phyloP scores from a whole-genome alignment of 305 asterid species.

The Stenogyne calaminthoides region DNA sequence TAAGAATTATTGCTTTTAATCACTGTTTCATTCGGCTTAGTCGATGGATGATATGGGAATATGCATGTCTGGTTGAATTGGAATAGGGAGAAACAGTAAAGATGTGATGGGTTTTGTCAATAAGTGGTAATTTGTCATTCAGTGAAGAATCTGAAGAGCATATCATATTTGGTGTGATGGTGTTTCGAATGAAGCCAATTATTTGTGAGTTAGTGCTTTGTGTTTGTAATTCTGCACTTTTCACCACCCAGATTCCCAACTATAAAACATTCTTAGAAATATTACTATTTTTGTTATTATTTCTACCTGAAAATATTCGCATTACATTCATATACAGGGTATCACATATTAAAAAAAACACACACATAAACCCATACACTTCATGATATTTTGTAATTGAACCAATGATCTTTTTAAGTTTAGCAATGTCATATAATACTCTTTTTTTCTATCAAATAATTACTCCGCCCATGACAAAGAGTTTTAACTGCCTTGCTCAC shows the following conservation, averaged over 20 bases:
- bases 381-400: no score
- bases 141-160: conserved; percentile 30
- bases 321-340: no score
- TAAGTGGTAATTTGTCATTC: conserved; percentile 34
- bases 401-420: no score
- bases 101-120: conserved; percentile 1
- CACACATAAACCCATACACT: no score
- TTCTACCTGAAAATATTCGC: not conserved
- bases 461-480: no score
- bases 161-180: conserved; percentile 35
- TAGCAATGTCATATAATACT: no score
- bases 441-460: no score
- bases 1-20: no score
- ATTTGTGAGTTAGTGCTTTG: conserved; percentile 29
- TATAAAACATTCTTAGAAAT: conserved; percentile 32
- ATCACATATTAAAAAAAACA: no score
- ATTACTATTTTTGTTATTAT: conserved; percentile 29
- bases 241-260: conserved; percentile 25
- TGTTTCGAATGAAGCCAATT: no score
- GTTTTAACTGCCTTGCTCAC: no score
- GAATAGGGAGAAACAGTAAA: conserved; percentile 19
- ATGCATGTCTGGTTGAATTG: conserved; percentile 33
- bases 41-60: not conserved
- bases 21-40: no score
- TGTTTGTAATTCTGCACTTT: conserved; percentile 19